Percentiles rank a stretch among this genome's conserved stretches.
Conservation (phyloP, 257 asterid species). For the Solanum chilense region DNA sequence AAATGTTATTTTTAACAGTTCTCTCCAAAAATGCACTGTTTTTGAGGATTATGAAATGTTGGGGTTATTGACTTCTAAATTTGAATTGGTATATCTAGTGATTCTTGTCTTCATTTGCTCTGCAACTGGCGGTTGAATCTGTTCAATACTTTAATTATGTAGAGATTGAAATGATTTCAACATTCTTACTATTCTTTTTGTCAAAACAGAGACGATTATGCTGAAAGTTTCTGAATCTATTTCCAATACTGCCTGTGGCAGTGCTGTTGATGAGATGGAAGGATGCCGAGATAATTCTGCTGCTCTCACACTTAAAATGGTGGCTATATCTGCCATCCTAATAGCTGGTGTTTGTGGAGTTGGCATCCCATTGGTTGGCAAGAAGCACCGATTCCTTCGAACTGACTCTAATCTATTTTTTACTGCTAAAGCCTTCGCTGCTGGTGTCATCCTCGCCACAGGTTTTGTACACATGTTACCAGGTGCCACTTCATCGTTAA, state of each 20-base stretch:
- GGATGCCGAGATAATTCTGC: constrained; percentile 53
- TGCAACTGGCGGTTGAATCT: not conserved
- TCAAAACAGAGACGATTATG: constrained; percentile 36
- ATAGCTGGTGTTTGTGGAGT: constrained; percentile 74
- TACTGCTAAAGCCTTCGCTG: constrained; percentile 87
- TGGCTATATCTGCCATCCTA: constrained; percentile 69
- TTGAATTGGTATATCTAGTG: not conserved
- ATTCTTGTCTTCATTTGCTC: not conserved
- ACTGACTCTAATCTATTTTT: constrained; percentile 77
- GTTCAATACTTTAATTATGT: not conserved
- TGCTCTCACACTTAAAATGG: constrained; percentile 56
- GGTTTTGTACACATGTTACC: constrained; percentile 98
- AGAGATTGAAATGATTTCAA: not conserved
- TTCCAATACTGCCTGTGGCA: constrained; percentile 39
- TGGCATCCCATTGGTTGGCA: constrained; percentile 72
- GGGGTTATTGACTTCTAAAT: not conserved
- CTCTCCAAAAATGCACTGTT: not conserved
- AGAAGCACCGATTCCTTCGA: constrained; percentile 54
- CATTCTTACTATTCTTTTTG: constrained; percentile 7
- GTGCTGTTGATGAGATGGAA: constrained; percentile 17
- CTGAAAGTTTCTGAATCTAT: constrained; percentile 47
- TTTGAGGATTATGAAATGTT: not conserved
- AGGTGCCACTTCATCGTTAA: constrained; percentile 56
- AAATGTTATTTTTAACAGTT: not conserved
- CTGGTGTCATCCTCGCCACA: constrained; percentile 95